Evolutionary conservation across 1,139 yeast species (phyloP).

Genomic region (Pichia cactophila): DNA sequence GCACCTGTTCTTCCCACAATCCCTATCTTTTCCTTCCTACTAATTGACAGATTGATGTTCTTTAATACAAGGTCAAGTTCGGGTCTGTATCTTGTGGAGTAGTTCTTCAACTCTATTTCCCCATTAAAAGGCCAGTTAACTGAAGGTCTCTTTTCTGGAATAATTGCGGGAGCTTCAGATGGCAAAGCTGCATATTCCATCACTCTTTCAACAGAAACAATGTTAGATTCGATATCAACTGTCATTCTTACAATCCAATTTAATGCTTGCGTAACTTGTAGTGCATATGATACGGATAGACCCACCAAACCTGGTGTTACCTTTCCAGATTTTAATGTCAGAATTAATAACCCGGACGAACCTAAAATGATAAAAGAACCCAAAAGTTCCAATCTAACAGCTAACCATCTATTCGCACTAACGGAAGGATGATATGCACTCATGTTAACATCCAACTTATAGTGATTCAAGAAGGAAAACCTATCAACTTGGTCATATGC

Average conservation of each 20-base stretch:
- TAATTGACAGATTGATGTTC: slow-evolving; percentile 57
- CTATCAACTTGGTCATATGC: slow-evolving; percentile 76
- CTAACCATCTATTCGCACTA: slow-evolving; percentile 94
- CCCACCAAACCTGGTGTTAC: slow-evolving; percentile 90
- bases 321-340: slow-evolving; percentile 57
- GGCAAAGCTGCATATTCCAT: slow-evolving; percentile 71
- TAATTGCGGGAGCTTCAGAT: slow-evolving; percentile 75
- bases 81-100: slow-evolving; percentile 79
- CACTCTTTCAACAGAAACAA: slow-evolving; percentile 93
- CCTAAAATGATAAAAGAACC: slow-evolving; percentile 83
- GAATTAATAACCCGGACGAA: slow-evolving; percentile 74
- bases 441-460: slow-evolving; percentile 77
- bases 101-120: slow-evolving; percentile 59
- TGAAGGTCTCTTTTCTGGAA: slow-evolving; percentile 65
- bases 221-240: slow-evolving; percentile 93
- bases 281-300: slow-evolving; percentile 83
- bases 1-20: slow-evolving; percentile 97
- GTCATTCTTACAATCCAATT: slow-evolving; percentile 99
- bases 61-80: slow-evolving; percentile 77
- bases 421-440: slow-evolving; percentile 91
- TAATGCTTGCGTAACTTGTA: slow-evolving; percentile 85
- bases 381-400: slow-evolving; percentile 82
- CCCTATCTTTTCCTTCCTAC: slow-evolving; percentile 81
- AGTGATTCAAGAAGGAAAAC: slow-evolving; percentile 65
- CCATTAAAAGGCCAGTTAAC: slow-evolving; percentile 76